phyloP scores from a whole-genome alignment of 208 protist species.

The Wallacemonas sp. region DNA sequence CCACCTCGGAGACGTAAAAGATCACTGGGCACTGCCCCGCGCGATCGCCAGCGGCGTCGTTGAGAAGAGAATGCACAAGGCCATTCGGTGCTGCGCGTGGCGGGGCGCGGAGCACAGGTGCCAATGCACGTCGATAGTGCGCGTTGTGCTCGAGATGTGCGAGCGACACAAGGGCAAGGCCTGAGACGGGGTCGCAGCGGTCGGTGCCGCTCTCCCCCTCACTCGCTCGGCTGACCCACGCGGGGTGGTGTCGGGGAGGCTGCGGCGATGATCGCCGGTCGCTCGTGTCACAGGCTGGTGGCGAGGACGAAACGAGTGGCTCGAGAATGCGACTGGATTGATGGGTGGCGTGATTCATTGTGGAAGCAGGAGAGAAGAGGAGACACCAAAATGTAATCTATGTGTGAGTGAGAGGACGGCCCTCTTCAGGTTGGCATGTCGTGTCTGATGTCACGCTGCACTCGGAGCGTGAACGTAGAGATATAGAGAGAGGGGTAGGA shows the following conservation, averaged over 20 bases:
- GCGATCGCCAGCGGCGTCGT: background rate
- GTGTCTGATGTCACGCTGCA: no score
- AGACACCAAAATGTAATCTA: no score
- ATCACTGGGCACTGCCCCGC: slow-evolving; percentile 1
- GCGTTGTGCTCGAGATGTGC: background rate
- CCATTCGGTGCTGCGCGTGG: background rate
- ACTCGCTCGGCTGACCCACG: no score
- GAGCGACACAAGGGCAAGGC: background rate
- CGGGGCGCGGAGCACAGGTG: background rate
- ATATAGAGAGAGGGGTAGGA: no score
- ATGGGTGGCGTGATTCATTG: no score
- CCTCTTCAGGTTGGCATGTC: no score
- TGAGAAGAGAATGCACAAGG: background rate
- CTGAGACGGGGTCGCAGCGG: slow-evolving; percentile 7
- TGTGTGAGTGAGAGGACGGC: no score
- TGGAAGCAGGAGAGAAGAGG: slow-evolving; percentile 2
- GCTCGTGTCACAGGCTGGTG: no score
- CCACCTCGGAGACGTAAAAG: background rate
- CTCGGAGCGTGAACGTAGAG: no score
- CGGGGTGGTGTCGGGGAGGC: no score
- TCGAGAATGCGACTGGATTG: slow-evolving; percentile 12
- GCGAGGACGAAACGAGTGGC: background rate
- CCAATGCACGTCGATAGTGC: background rate
- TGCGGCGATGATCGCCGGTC: no score
- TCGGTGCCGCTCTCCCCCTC: background rate